Percentiles rank a stretch among this genome's conserved stretches.
Conservation (phyloP, 192 early-diverging fungal genomes). For the Allomyces macrogynus region DNA sequence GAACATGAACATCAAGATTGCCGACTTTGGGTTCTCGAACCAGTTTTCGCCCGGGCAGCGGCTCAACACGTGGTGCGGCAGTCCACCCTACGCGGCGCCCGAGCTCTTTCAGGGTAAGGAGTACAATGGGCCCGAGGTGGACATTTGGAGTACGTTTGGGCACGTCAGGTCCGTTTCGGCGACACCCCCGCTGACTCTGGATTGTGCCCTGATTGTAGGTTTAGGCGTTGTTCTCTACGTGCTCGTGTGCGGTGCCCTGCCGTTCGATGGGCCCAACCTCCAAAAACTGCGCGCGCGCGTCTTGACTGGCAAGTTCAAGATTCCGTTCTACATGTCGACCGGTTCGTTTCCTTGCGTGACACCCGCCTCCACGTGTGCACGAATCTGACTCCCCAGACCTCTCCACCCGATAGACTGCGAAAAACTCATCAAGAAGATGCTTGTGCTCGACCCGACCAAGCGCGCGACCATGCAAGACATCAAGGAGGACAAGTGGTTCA, state of each 20-base stretch:
- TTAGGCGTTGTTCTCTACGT: conserved; percentile 92
- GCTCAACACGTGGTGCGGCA: conserved; percentile 82
- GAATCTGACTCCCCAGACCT: neutral
- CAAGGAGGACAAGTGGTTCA: conserved; percentile 75
- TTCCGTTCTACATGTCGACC: conserved; percentile 60
- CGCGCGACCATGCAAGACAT: conserved; percentile 68
- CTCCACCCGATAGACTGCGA: conserved; percentile 42
- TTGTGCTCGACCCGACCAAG: conserved; percentile 54
- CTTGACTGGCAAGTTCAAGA: conserved; percentile 76
- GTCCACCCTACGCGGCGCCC: conserved; percentile 90
- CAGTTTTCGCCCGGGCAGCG: conserved; percentile 57
- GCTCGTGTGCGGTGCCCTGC: conserved; percentile 86
- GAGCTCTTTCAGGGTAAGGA: conserved; percentile 74
- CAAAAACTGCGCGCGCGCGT: conserved; percentile 83
- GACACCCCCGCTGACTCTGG: too few species aligned
- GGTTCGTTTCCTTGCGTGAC: too few species aligned
- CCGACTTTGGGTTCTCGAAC: conserved; percentile 93
- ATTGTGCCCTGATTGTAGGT: neutral
- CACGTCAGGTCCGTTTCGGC: too few species aligned
- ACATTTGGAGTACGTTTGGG: conserved; percentile 62
- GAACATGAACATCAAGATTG: conserved; percentile 76
- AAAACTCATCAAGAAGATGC: conserved; percentile 64
- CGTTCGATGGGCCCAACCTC: conserved; percentile 89
- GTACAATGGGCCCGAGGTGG: conserved; percentile 86
- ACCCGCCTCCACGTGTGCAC: neutral